phyloP scores from a whole-genome alignment of 495 filamentous ascomycete species.

The Ascodesmis nigricans region DNA sequence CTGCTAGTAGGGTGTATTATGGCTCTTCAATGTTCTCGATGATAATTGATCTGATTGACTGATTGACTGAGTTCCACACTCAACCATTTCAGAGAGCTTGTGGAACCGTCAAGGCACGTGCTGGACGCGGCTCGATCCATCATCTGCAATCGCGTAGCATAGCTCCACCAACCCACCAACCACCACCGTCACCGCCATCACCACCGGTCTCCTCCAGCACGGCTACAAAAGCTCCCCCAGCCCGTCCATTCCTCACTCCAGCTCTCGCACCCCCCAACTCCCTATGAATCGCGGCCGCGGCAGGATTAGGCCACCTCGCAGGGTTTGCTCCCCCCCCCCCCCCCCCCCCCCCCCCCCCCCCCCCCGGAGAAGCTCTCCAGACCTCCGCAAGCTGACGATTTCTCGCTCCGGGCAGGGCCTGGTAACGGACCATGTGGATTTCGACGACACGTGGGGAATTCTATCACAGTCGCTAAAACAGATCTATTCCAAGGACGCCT shows the following conservation, averaged over 20 bases:
- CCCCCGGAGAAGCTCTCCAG: neutral
- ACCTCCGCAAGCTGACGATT: neutral
- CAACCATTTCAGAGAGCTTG: no score
- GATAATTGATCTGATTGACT: no score
- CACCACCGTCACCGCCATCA: neutral
- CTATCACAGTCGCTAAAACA: conserved; percentile 52
- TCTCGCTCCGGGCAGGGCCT: conserved; percentile 28
- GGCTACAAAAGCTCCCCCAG: neutral
- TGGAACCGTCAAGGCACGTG: no score
- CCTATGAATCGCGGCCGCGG: conserved; percentile 24
- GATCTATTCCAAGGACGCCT: conserved; percentile 85
- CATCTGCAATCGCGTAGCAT: no score
- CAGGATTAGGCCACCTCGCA: conserved; percentile 49
- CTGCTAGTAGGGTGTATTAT: no score
- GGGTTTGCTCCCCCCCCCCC: conserved; percentile 30
- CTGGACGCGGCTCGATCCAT: no score
- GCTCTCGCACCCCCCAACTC: neutral
- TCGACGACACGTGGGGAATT: conserved; percentile 59
- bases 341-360: conserved; percentile 2
- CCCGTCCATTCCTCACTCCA: neutral
- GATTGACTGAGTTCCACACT: no score
- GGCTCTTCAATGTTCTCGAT: no score
- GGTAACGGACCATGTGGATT: conserved; percentile 38
- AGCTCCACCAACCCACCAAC: neutral
- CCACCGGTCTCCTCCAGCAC: neutral